A percentile compares a stretch with the other conserved stretches of the same genome.
These are phyloP conservation scores for Colletotrichum gigasporum DNA, from an alignment of 2,329 filamentous ascomycete species.

Conservation along the genomic window DNA sequence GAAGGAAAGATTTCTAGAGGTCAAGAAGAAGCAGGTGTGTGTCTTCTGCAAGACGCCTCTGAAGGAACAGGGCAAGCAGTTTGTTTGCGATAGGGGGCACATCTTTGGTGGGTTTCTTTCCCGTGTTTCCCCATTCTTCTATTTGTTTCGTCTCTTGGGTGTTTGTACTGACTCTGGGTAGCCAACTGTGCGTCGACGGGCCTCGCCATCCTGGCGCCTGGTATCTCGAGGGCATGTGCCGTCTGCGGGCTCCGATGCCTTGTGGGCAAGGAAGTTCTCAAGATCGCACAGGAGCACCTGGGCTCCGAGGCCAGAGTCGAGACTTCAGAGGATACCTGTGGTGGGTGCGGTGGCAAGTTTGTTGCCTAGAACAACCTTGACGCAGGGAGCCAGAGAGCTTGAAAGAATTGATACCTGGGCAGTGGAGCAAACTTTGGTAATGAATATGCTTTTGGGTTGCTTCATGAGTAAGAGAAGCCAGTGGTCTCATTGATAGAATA, in stretches of 20 bases:
- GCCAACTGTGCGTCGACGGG: constrained; percentile 64
- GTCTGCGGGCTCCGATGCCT: constrained; percentile 64
- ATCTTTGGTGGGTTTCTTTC: constrained; percentile 47
- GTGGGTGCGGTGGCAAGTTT: constrained; percentile 54
- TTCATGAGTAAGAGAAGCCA: too few relatives aligned
- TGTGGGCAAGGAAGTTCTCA: constrained; percentile 51
- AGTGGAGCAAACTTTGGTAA: too few relatives aligned
- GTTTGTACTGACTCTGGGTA: constrained; percentile 35
- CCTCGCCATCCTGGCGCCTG: constrained; percentile 63
- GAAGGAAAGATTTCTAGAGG: constrained; percentile 48
- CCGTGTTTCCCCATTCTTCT: neutral
- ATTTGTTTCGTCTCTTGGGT: neutral
- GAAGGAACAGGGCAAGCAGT: constrained; percentile 42
- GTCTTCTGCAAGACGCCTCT: constrained; percentile 56
- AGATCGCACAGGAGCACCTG: constrained; percentile 42
- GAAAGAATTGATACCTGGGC: too few relatives aligned
- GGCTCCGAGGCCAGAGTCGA: constrained; percentile 40
- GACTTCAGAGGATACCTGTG: constrained; percentile 46
- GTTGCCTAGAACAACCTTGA: constrained; percentile 40
- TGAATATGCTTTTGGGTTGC: too few relatives aligned
- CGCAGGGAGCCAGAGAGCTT: neutral
- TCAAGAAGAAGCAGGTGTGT: constrained; percentile 51
- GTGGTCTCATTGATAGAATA: too few relatives aligned
- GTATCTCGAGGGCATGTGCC: constrained; percentile 62
- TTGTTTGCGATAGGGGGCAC: constrained; percentile 50